Conservation (phyloP, 257 asterid species). For the Solanum sejunctum region DNA sequence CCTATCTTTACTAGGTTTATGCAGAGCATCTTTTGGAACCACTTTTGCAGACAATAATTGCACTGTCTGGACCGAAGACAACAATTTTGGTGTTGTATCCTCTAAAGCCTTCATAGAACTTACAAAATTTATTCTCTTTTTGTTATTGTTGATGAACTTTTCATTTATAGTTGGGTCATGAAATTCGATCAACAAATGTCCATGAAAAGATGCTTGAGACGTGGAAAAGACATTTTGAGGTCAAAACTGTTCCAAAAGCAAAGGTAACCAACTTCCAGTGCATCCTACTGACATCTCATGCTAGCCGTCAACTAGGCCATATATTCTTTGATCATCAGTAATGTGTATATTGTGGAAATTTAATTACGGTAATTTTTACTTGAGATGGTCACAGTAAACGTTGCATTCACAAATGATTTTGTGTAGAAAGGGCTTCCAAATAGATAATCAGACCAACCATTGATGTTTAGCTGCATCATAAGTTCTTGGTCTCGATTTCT, state of each 20-base stretch:
- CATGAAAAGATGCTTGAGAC: constrained; percentile 83
- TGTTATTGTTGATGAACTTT: background rate
- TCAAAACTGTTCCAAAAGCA: constrained; percentile 63
- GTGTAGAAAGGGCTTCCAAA: background rate
- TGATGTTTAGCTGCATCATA: background rate
- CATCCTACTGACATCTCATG: background rate
- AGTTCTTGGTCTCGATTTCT: background rate
- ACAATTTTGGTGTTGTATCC: constrained; percentile 53
- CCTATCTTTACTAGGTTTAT: constrained; percentile 48
- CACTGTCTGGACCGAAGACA: constrained; percentile 80
- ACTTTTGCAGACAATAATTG: constrained; percentile 69
- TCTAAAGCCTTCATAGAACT: background rate
- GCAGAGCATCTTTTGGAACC: constrained; percentile 95
- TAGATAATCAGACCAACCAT: background rate
- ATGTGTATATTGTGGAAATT: background rate
- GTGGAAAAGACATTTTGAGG: constrained; percentile 69
- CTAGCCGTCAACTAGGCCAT: background rate
- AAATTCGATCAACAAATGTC: constrained; percentile 89
- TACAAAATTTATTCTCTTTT: background rate
- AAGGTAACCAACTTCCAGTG: constrained; percentile 33
- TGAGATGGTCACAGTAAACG: background rate
- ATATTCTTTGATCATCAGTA: background rate
- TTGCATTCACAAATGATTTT: background rate
- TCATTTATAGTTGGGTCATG: constrained; percentile 66
- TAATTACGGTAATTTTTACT: background rate